Percentiles rank a stretch among this genome's conserved stretches.
Evolutionary conservation across 192 early-diverging fungal species (phyloP).

Genomic region (Linnemannia exigua): DNA sequence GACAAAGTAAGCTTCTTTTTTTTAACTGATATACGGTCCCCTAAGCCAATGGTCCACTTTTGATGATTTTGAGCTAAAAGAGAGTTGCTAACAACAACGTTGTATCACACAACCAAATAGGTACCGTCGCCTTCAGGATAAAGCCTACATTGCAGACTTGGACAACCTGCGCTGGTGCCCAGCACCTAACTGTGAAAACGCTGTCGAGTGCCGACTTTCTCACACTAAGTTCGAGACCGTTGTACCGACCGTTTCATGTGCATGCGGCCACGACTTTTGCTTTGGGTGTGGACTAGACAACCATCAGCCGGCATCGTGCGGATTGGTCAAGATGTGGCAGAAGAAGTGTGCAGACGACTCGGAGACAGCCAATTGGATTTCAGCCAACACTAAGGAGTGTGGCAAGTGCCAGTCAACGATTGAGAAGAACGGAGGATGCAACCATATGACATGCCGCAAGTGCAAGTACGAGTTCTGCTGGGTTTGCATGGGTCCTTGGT

Average conservation of each 20-base stretch:
- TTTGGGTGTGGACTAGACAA: conserved; percentile 90
- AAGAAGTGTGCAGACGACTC: conserved; percentile 98
- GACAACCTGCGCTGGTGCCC: conserved; percentile 92
- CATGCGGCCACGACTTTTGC: conserved; percentile 86
- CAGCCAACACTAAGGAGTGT: conserved; percentile 95
- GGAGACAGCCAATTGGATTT: conserved; percentile 98
- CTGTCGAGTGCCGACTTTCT: conserved; percentile 89
- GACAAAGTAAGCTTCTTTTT: conserved; percentile 66
- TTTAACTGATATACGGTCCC: too few relatives aligned
- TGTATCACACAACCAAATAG: conserved; percentile 53
- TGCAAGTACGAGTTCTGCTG: conserved; percentile 99
- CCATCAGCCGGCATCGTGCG: conserved; percentile 94
- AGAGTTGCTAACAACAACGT: neutral
- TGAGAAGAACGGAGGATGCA: conserved; percentile 99
- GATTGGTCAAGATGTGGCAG: conserved; percentile 85
- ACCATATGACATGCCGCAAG: conserved; percentile 99
- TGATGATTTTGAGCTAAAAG: neutral
- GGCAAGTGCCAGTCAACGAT: conserved; percentile 94
- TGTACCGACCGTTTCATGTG: conserved; percentile 91
- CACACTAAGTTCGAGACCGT: conserved; percentile 71
- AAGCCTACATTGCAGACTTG: conserved; percentile 94
- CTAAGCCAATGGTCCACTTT: too few relatives aligned
- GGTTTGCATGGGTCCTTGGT: conserved; percentile 98
- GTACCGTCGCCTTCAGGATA: conserved; percentile 81
- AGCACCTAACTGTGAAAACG: conserved; percentile 94